Evolutionary conservation across 2,329 filamentous ascomycete species (phyloP).

Genomic region (Aspergillus ruber): DNA sequence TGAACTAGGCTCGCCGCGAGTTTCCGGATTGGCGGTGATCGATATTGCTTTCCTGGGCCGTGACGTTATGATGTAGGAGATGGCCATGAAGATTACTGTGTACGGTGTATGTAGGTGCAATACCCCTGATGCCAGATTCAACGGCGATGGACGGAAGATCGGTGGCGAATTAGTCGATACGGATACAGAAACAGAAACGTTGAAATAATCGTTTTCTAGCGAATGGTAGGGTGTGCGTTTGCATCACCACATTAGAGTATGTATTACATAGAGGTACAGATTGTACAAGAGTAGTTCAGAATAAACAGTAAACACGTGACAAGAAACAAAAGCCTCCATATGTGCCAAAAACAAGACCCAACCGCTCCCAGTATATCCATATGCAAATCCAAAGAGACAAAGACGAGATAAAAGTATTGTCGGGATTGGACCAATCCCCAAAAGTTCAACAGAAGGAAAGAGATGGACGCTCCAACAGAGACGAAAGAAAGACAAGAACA

Average conservation of each 20-base stretch:
- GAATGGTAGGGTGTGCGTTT: too few relatives aligned
- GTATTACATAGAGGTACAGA: not conserved
- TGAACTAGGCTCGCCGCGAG: too few relatives aligned
- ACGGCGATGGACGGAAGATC: too few relatives aligned
- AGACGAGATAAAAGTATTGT: constrained; percentile 6
- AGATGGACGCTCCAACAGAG: constrained; percentile 11
- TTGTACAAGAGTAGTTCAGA: not conserved
- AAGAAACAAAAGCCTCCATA: constrained; percentile 13
- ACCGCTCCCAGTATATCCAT: constrained; percentile 24
- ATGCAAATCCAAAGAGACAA: constrained; percentile 11
- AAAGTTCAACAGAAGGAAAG: constrained; percentile 7
- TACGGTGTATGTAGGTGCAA: too few relatives aligned
- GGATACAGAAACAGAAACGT: too few relatives aligned
- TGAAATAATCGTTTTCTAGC: too few relatives aligned
- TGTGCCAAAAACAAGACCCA: constrained; percentile 18
- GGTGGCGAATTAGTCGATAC: too few relatives aligned
- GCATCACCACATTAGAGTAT: not conserved
- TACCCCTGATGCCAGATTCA: too few relatives aligned
- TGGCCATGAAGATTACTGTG: too few relatives aligned
- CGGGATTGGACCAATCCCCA: not conserved
- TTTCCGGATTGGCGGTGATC: too few relatives aligned
- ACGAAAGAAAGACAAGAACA: constrained; percentile 11
- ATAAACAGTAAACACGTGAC: constrained; percentile 8
- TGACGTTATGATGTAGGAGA: too few relatives aligned
- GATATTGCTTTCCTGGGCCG: too few relatives aligned